Base-by-base conservation (phyloP, 257 asterid genomes). In the Solanum rostratum region DNA sequence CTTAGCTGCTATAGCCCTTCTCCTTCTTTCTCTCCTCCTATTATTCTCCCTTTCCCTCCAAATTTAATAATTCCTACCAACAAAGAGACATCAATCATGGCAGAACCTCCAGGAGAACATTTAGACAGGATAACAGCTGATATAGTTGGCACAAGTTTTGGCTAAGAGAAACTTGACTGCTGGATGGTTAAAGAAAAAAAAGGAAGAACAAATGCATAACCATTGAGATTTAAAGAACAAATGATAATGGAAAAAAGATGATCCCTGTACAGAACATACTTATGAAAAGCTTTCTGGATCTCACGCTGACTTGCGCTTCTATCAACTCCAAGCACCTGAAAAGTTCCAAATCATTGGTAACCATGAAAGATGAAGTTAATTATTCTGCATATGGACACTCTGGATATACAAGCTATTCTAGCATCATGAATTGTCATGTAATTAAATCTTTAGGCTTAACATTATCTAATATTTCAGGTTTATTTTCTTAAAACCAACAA, bases 41-140 rank as follows among this genome's bases (percentile, higher is more conserved):
- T 97, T 97, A 73, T 97, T 97, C 91, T 97, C 99, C 70, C 99
- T 92, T 88, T 97, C 99, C 78, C 97, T 91, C 96, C 96, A 93
- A 2, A n/a, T n/a, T n/a, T n/a, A n/a, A n/a, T 45, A 74, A 45
- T 74, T 45, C 81, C 81, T 74, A 74, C 55, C 81, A 46, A 37
- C 78, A 68, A 68, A 22, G 22, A 45, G 55, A 74, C 15, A 74
- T 46, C 43, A 74, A 46, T 46, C 81, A 46, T 7, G 6, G 24
- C 60, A n/a, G n/a, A n/a, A n/a, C n/a, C n/a, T n/a, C n/a, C n/a
- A n/a, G n/a, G n/a, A n/a, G n/a, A n/a, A n/a, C n/a, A n/a, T n/a
- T n/a, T n/a, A n/a, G n/a, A 41, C 46, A 37, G 16, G 9, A 24
- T 74, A 27, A 13, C 39, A 46, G 59, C 24, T 45, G 20, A 74